These are phyloP conservation scores for Fraxinus sp. DNA, from an alignment of 305 asterid genomes.

Conservation along the genomic window DNA sequence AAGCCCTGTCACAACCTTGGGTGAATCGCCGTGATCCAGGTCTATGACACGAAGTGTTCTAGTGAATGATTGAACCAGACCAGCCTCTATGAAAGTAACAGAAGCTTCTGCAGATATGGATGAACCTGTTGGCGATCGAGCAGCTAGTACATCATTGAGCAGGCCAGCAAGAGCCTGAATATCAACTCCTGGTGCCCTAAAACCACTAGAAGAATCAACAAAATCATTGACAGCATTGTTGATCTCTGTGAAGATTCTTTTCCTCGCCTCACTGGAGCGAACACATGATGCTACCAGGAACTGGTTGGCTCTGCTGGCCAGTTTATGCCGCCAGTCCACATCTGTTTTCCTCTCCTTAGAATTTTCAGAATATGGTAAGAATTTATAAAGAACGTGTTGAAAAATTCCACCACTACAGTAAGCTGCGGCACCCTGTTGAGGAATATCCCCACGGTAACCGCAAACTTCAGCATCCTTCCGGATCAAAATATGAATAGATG, in stretches of 20 bases:
- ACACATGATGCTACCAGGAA: constrained; percentile 92
- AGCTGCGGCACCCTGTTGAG: constrained; percentile 43
- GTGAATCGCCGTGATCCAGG: constrained; percentile 82
- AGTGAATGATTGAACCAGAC: constrained; percentile 75
- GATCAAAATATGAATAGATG: constrained; percentile 75
- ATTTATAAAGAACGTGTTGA: constrained; percentile 73
- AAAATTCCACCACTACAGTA: constrained; percentile 60
- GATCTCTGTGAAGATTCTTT: constrained; percentile 77
- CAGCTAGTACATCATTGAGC: constrained; percentile 81
- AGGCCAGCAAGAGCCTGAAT: constrained; percentile 71
- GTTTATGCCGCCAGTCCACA: constrained; percentile 94
- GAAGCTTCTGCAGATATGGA: constrained; percentile 90
- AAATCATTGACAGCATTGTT: constrained; percentile 63
- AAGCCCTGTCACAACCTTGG: constrained; percentile 75
- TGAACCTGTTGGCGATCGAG: constrained; percentile 89
- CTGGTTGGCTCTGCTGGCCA: constrained; percentile 84
- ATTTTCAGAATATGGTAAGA: constrained; percentile 63
- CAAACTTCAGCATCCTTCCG: constrained; percentile 84
- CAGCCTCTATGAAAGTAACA: constrained; percentile 79
- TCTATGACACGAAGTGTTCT: constrained; percentile 70
- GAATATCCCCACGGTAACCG: constrained; percentile 42
- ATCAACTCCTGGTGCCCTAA: constrained; percentile 58
- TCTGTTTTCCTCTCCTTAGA: constrained; percentile 63
- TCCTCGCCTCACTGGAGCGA: constrained; percentile 93
- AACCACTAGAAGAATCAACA: constrained; percentile 56